phyloP scores from a whole-genome alignment of 2,329 filamentous ascomycete genomes.

The Pseudogymnoascus sp. region DNA sequence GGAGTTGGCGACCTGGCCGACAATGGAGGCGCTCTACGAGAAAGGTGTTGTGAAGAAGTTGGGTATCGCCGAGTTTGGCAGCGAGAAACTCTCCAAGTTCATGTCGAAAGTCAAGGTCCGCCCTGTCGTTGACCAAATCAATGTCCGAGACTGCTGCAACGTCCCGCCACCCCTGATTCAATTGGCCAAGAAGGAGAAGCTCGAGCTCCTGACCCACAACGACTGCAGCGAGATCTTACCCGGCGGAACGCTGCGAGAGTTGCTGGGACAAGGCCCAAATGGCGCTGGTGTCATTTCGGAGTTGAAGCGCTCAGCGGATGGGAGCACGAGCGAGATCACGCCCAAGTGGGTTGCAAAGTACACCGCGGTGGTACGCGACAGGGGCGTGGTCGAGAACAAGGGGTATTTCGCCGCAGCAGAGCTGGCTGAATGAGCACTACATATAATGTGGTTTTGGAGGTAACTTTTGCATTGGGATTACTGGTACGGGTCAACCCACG shows the following conservation, averaged over 20 bases:
- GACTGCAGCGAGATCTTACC: conserved; percentile 91
- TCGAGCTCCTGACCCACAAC: conserved; percentile 87
- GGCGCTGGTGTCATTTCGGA: conserved; percentile 69
- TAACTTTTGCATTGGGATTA: conserved; percentile 13
- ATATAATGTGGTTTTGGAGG: conserved; percentile 12
- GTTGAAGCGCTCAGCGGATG: conserved; percentile 52
- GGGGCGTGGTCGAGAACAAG: conserved; percentile 96
- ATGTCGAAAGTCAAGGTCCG: conserved; percentile 62
- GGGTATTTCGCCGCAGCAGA: conserved; percentile 90
- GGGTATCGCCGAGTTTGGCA: conserved; percentile 87
- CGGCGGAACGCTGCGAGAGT: conserved; percentile 72
- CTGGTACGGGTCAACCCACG: neutral
- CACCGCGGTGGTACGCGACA: conserved; percentile 86
- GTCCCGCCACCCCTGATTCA: conserved; percentile 81
- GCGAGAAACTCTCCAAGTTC: conserved; percentile 71
- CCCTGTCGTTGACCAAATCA: conserved; percentile 90
- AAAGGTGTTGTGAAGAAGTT: conserved; percentile 67
- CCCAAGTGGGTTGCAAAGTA: conserved; percentile 97
- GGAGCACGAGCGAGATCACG: conserved; percentile 54
- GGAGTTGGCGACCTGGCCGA: conserved; percentile 60
- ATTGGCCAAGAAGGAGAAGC: conserved; percentile 73
- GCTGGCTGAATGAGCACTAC: conserved; percentile 39
- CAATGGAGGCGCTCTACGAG: conserved; percentile 65
- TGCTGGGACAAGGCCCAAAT: conserved; percentile 64
- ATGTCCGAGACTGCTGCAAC: conserved; percentile 89